Percentiles rank a stretch among this genome's conserved stretches.
Evolutionary conservation across 225 moss, liverwort and hornwort species (phyloP).

Genomic region (Bryoerythrophyllum caledonicum): DNA sequence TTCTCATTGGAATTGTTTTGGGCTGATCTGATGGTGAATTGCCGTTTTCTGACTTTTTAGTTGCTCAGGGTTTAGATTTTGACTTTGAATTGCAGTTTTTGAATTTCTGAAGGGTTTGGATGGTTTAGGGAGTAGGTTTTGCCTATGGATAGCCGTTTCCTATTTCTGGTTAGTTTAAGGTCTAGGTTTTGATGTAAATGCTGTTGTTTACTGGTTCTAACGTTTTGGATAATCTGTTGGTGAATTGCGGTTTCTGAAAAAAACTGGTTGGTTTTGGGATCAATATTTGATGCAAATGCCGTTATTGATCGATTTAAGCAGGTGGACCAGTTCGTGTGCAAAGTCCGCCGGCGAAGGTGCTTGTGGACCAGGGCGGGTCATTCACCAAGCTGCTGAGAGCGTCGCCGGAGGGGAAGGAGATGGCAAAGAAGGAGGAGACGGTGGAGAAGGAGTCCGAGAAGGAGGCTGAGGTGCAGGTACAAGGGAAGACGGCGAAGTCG

Average conservation of each 20-base stretch:
- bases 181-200: neutral
- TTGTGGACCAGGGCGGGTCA: conserved; percentile 26
- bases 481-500: neutral
- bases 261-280: too few species aligned
- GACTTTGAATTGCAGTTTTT: too few species aligned
- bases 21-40: neutral
- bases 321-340: conserved; percentile 32
- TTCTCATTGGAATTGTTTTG: neutral
- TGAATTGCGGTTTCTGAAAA: neutral
- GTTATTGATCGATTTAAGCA: neutral
- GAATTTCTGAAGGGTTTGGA: too few species aligned
- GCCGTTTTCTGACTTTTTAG: too few species aligned
- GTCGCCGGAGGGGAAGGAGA: conserved; percentile 25
- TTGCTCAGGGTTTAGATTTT: too few species aligned
- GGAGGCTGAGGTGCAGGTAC: conserved; percentile 3
- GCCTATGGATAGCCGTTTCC: too few species aligned
- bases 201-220: neutral
- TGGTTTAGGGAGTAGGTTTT: too few species aligned
- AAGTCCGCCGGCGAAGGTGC: conserved; percentile 7
- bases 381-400: conserved; percentile 35
- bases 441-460: conserved; percentile 8
- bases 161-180: neutral
- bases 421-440: conserved; percentile 4
- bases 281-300: too few species aligned
- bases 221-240: neutral